Conservation (phyloP, 495 filamentous ascomycete species). For the Penicillium samsonianum region DNA sequence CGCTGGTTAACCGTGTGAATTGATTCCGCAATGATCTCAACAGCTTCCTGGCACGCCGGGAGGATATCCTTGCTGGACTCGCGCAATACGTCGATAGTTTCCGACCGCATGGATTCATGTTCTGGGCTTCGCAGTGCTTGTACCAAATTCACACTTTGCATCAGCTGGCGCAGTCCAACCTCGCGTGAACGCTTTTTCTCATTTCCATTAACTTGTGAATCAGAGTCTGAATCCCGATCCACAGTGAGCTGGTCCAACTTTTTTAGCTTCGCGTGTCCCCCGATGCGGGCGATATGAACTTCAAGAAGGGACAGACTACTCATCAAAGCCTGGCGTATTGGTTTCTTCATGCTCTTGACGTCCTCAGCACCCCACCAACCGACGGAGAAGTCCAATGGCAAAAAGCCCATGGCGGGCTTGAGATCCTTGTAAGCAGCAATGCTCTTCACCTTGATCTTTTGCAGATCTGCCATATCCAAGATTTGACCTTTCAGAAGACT, state of each 20-base stretch:
- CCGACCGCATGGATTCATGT: constrained; percentile 24
- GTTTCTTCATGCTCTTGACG: constrained; percentile 31
- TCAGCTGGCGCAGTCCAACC: constrained; percentile 31
- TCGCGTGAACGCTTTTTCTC: constrained; percentile 26
- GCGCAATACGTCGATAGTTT: constrained; percentile 30
- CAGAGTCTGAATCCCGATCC: constrained; percentile 13
- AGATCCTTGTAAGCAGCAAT: constrained; percentile 25
- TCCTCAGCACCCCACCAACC: constrained; percentile 36
- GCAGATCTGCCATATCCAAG: constrained; percentile 17
- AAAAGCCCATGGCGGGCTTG: constrained; percentile 29
- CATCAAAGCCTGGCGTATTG: constrained; percentile 25
- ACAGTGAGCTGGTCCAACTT: constrained; percentile 19
- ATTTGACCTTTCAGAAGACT: constrained; percentile 20
- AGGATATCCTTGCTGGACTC: constrained; percentile 26
- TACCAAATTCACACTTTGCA: constrained; percentile 27
- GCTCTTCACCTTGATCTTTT: constrained; percentile 21
- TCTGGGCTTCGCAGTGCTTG: constrained; percentile 28
- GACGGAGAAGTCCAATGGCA: constrained; percentile 34
- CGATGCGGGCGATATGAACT: constrained; percentile 28
- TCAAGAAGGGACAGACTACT: constrained; percentile 26
- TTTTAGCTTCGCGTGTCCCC: constrained; percentile 26
- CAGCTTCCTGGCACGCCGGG: constrained; percentile 28
- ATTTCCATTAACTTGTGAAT: constrained; percentile 8
- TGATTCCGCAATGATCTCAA: constrained; percentile 18
- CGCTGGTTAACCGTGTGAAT: constrained; percentile 31